These are phyloP conservation scores for Salix viminalis DNA, from an alignment of 345 rosid species.

Conservation along the genomic window DNA sequence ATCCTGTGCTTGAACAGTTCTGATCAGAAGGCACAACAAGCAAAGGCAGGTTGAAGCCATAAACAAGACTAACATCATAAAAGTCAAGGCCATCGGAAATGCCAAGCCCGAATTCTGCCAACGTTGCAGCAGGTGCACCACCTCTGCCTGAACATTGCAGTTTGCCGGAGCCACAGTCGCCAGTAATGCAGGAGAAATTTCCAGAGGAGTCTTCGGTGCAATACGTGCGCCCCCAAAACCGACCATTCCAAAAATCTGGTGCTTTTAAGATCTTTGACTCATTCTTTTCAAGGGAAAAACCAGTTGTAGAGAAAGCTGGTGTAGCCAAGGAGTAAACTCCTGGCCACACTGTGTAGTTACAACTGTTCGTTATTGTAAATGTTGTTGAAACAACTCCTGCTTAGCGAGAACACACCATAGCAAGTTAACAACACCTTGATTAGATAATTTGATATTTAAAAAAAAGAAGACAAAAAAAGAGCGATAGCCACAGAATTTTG, in stretches of 20 bases:
- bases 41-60: slow-evolving; percentile 87
- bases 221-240: slow-evolving; percentile 82
- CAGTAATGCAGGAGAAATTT: slow-evolving; percentile 69
- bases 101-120: slow-evolving; percentile 77
- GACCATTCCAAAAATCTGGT: slow-evolving; percentile 81
- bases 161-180: slow-evolving; percentile 75
- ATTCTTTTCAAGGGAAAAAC: slow-evolving; percentile 66
- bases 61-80: slow-evolving; percentile 82
- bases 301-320: slow-evolving; percentile 66
- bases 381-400: slow-evolving; percentile 50
- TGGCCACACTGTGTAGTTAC: slow-evolving; percentile 80
- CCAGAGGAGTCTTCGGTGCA: slow-evolving; percentile 62
- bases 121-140: slow-evolving; percentile 64
- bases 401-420: neutral
- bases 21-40: slow-evolving; percentile 58
- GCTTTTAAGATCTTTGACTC: slow-evolving; percentile 48
- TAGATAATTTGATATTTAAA: no score
- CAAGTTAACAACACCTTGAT: no score
- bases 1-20: slow-evolving; percentile 69
- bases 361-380: slow-evolving; percentile 61
- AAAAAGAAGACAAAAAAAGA: no score
- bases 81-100: slow-evolving; percentile 55
- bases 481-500: no score
- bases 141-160: slow-evolving; percentile 70
- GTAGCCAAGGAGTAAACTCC: slow-evolving; percentile 54